Base-by-base conservation (phyloP, 2,329 filamentous ascomycete species). In the Chaetomium olivaceum region DNA sequence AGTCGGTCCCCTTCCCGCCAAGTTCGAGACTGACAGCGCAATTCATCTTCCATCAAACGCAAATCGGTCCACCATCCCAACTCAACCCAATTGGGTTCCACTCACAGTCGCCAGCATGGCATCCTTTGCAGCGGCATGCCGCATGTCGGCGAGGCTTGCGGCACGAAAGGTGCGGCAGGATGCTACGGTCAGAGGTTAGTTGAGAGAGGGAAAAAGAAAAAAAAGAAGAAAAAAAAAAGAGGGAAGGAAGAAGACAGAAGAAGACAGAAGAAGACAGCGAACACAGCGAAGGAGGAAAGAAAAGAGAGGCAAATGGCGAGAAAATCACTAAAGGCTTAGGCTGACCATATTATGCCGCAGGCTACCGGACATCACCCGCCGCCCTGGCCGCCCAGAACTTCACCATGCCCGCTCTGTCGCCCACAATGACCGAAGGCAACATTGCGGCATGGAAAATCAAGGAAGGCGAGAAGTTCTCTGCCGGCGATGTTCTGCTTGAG, bases 381-480 rank as follows among this genome's bases (percentile, higher is more conserved):
- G 83, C 81, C 73, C 83, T 89, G 72, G 92, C 90, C 58, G 92
- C 92, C 27, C 89, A 93, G 70, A 95, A 93, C 79, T 93, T 96
- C 80, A 91, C 88, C 63, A 96, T 96, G 93, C 92, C 92, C 29
- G 92, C 92, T 50, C 85, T 96, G 69, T 96, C 92, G 68, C 92
- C 92, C 63, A 96, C 92, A 64, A 96, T 96, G 92, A 96, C 92
- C 68, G 92, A 96, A 79, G 92, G 92, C 68, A 95, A 92, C 79
- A 96, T 96, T 74, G 86, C 91, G 57, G 86, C 80, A 68, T 96
- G 92, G 92, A 90, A 88, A 77, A 85, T 96, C 74, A 94, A 94
- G 79, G 92, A 96, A 81, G 92, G 92, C 76, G 91, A 95, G 72
- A 84, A 87, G 60, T 96, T 92, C 78, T 83, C 86, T 58, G 90